A percentile compares a stretch with the other conserved stretches of the same genome.
phyloP scores from a whole-genome alignment of 805 yeast species.

The Candida sanyiensis region DNA sequence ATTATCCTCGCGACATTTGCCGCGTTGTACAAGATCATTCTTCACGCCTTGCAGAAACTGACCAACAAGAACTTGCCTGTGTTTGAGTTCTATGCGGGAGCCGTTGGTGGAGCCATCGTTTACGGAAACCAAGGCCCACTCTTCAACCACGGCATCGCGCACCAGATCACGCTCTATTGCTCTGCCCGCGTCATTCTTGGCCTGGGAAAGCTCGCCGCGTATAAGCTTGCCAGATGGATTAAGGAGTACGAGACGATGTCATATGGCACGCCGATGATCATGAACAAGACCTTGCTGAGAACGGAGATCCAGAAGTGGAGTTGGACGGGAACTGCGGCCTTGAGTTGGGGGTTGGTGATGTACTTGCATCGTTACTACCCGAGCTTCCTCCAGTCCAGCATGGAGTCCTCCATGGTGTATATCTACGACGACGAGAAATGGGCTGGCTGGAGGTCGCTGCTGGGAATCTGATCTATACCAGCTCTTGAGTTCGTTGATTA shows the following conservation, averaged over 20 bases:
- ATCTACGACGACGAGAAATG: slow-evolving; percentile 59
- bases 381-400: slow-evolving; percentile 53
- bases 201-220: slow-evolving; percentile 33
- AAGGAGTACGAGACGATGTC: slow-evolving; percentile 7
- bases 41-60: slow-evolving; percentile 26
- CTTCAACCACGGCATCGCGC: slow-evolving; percentile 47
- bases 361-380: slow-evolving; percentile 59
- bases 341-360: slow-evolving; percentile 74
- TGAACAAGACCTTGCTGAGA: slow-evolving; percentile 14
- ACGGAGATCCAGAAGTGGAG: slow-evolving; percentile 27
- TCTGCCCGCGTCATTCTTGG: slow-evolving; percentile 65
- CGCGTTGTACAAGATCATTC: slow-evolving; percentile 40
- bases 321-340: slow-evolving; percentile 59
- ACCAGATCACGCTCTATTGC: slow-evolving; percentile 70
- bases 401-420: slow-evolving; percentile 65
- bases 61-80: slow-evolving; percentile 12
- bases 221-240: slow-evolving; percentile 13
- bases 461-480: slow-evolving; percentile 26
- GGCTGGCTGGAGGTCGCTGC: slow-evolving; percentile 40
- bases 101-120: slow-evolving; percentile 35
- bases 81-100: slow-evolving; percentile 30
- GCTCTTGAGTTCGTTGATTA: background rate
- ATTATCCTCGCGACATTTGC: slow-evolving; percentile 52
- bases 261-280: background rate
- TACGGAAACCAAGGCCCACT: slow-evolving; percentile 31